Percentiles rank a stretch among this genome's conserved stretches.
phyloP scores from a whole-genome alignment of 331 rosid species.

The Quercus phellos region DNA sequence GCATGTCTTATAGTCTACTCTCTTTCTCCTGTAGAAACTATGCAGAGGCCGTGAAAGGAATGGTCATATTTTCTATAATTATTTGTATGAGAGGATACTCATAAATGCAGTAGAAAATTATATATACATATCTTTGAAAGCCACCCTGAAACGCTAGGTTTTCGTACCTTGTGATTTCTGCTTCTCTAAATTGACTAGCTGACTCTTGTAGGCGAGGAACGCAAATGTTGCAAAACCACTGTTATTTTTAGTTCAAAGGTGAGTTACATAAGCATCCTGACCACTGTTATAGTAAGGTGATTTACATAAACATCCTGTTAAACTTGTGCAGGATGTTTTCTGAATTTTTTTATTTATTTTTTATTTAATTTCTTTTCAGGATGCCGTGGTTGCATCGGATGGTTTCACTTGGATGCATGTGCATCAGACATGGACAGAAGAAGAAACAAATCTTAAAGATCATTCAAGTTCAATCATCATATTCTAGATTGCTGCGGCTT shows the following conservation, averaged over 20 bases:
- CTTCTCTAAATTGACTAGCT: constrained; percentile 11
- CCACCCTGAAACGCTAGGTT: neutral
- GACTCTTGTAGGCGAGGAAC: constrained; percentile 49
- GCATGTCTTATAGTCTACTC: neutral
- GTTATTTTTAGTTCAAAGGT: constrained; percentile 60
- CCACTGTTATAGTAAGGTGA: constrained; percentile 28
- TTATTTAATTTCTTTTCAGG: constrained; percentile 40
- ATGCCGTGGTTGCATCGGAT: constrained; percentile 11
- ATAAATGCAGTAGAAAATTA: too few relatives aligned
- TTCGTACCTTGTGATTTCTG: neutral
- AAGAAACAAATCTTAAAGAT: constrained; percentile 30
- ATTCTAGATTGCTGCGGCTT: constrained; percentile 28
- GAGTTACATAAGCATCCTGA: constrained; percentile 7
- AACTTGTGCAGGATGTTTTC: constrained; percentile 9
- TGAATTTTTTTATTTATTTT: constrained; percentile 22
- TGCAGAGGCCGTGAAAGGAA: neutral
- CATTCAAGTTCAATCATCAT: constrained; percentile 24
- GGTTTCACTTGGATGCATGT: constrained; percentile 57
- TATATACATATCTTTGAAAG: too few relatives aligned
- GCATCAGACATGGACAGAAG: constrained; percentile 61
- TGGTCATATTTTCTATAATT: too few relatives aligned
- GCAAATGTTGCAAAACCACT: constrained; percentile 40
- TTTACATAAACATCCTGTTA: neutral
- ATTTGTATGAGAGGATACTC: too few relatives aligned
- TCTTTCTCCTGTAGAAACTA: neutral